These are phyloP conservation scores for Vaccinium macrocarpon DNA, from an alignment of 148 eudicot genomes.

Conservation along the genomic window DNA sequence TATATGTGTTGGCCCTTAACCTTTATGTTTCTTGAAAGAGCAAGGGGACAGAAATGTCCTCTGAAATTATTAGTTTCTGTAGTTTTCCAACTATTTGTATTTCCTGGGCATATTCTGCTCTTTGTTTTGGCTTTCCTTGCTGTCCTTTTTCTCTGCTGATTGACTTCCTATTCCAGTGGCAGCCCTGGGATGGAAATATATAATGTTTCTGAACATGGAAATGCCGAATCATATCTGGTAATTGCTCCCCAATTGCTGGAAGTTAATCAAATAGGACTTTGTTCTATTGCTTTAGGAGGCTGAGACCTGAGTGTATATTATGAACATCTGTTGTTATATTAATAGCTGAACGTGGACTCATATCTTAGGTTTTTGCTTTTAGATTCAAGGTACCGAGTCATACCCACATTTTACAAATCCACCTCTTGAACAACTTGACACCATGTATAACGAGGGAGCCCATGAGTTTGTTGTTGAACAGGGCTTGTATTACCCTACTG, in stretches of 20 bases:
- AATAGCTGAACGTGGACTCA: not conserved
- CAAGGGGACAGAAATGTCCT: not conserved
- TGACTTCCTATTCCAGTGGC: conserved; percentile 22
- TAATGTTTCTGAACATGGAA: conserved; percentile 45
- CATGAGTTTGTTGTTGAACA: conserved; percentile 73
- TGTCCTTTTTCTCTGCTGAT: not conserved
- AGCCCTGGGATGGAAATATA: conserved; percentile 48
- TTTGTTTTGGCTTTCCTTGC: not conserved
- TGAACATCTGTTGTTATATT: not conserved
- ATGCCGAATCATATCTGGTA: conserved; percentile 52
- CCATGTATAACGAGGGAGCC: conserved; percentile 61
- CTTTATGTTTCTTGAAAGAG: not conserved
- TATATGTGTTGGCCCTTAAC: not conserved
- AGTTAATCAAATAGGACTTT: not conserved
- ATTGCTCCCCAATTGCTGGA: not conserved
- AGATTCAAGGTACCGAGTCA: conserved; percentile 56
- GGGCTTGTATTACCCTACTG: conserved; percentile 68
- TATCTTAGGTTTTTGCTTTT: conserved; percentile 17
- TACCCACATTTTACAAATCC: conserved; percentile 43
- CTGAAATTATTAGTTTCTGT: too few relatives aligned
- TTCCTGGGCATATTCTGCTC: not conserved
- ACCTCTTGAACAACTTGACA: conserved; percentile 38
- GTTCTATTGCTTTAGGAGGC: not conserved
- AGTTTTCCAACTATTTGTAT: not conserved
- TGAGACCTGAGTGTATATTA: not conserved